A percentile compares a stretch with the other conserved stretches of the same genome.
Evolutionary conservation across 352 stramenopile genomes (phyloP).

Genomic region (Globisporangium parvum): DNA sequence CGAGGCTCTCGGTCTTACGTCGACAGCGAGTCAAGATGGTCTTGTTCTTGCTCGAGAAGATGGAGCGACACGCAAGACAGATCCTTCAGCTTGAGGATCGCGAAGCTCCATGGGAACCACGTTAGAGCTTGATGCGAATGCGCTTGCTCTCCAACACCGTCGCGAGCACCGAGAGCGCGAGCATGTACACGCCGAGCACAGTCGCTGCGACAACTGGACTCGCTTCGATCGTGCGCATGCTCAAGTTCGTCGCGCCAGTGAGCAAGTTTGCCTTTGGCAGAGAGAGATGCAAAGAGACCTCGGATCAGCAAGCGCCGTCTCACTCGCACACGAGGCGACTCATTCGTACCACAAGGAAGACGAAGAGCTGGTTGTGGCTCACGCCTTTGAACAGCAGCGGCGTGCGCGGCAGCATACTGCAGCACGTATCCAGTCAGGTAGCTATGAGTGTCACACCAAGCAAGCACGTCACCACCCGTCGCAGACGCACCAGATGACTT

Average conservation of each 20-base stretch:
- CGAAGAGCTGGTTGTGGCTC: constrained; percentile 80
- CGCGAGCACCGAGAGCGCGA: constrained; percentile 45
- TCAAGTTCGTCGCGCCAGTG: constrained; percentile 72
- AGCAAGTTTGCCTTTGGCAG: constrained; percentile 57
- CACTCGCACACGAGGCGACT: not conserved
- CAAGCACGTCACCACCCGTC: not conserved
- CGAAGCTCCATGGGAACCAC: constrained; percentile 1
- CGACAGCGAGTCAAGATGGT: too few relatives aligned
- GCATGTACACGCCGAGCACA: constrained; percentile 64
- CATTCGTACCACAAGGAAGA: constrained; percentile 64
- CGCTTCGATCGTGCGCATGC: constrained; percentile 77
- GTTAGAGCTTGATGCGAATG: constrained; percentile 71
- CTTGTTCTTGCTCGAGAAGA: too few relatives aligned
- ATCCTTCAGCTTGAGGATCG: too few relatives aligned
- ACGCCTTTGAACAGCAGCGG: constrained; percentile 66
- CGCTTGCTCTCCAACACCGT: constrained; percentile 40
- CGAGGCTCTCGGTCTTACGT: too few relatives aligned
- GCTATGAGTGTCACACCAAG: not conserved
- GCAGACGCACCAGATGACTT: constrained; percentile 52
- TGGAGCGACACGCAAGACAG: too few relatives aligned
- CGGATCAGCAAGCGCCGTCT: not conserved
- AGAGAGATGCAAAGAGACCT: not conserved
- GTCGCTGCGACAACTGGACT: constrained; percentile 22
- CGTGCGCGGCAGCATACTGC: constrained; percentile 55
- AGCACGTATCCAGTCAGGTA: not conserved